These are phyloP conservation scores for Cyclotella kingstonii DNA, from an alignment of 108 stramenopile species.

Conservation along the genomic window DNA sequence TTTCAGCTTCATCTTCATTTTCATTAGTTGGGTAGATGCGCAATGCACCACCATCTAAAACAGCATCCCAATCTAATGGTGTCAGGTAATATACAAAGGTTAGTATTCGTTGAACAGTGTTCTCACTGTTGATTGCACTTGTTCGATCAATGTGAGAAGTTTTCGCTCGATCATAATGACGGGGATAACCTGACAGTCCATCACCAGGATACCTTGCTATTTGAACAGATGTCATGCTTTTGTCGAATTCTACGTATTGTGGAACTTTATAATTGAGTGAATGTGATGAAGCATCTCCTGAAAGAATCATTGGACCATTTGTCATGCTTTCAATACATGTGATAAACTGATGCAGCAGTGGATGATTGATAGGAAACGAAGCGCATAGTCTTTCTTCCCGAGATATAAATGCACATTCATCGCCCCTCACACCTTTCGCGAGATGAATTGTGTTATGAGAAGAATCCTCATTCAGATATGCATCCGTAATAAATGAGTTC, in stretches of 20 bases:
- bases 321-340: slow-evolving; percentile 33
- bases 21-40: slow-evolving; percentile 35
- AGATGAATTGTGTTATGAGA: background rate
- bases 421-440: slow-evolving; percentile 35
- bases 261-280: too few relatives aligned
- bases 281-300: too few relatives aligned
- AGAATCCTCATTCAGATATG: slow-evolving; percentile 1
- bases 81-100: slow-evolving; percentile 75
- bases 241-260: slow-evolving; percentile 5
- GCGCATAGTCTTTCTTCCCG: slow-evolving; percentile 25
- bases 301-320: too few relatives aligned
- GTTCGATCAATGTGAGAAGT: slow-evolving; percentile 13
- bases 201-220: slow-evolving; percentile 64
- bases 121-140: slow-evolving; percentile 1
- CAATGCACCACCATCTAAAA: slow-evolving; percentile 58
- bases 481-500: slow-evolving; percentile 10
- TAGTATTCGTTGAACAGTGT: slow-evolving; percentile 41
- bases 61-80: slow-evolving; percentile 50
- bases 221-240: slow-evolving; percentile 55
- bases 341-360: slow-evolving; percentile 42
- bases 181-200: slow-evolving; percentile 50
- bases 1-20: background rate
- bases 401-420: slow-evolving; percentile 48
- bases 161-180: slow-evolving; percentile 59
- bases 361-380: slow-evolving; percentile 35